A percentile compares a stretch with the other conserved stretches of the same genome.
Evolutionary conservation across 257 asterid species (phyloP).

Genomic region (Thymus mandschuricus): DNA sequence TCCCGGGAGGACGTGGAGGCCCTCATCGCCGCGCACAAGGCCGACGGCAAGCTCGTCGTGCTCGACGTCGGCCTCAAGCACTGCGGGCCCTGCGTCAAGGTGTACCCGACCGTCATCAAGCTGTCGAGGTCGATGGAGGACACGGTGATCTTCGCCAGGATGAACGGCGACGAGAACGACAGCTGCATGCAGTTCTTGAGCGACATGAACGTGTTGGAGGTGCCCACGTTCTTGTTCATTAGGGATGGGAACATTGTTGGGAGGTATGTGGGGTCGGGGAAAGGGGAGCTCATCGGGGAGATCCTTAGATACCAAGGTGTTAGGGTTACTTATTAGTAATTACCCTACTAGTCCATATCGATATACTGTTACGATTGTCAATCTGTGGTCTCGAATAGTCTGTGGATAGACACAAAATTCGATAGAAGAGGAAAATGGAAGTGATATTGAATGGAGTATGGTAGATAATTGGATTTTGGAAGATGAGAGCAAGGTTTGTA

Average conservation of each 20-base stretch:
- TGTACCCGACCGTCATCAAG: conserved; percentile 88
- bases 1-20: conserved; percentile 71
- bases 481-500: too few species aligned
- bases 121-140: conserved; percentile 83
- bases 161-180: conserved; percentile 97
- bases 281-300: conserved; percentile 97
- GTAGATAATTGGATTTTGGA: too few species aligned
- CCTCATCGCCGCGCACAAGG: conserved; percentile 58
- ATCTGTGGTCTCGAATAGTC: too few species aligned
- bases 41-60: conserved; percentile 62
- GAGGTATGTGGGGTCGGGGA: conserved; percentile 95
- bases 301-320: conserved; percentile 94
- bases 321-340: conserved; percentile 54
- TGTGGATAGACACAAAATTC: too few species aligned
- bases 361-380: too few species aligned
- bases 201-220: conserved; percentile 86
- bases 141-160: conserved; percentile 79
- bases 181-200: conserved; percentile 92
- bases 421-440: too few species aligned
- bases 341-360: too few species aligned
- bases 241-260: conserved; percentile 80
- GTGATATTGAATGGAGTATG: too few species aligned
- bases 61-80: conserved; percentile 92
- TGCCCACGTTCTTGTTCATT: conserved; percentile 93
- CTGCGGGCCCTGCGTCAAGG: conserved; percentile 98